Evolutionary conservation across 169 alveolate genomes (phyloP).

Genomic region (Plasmodium blacklocki): DNA sequence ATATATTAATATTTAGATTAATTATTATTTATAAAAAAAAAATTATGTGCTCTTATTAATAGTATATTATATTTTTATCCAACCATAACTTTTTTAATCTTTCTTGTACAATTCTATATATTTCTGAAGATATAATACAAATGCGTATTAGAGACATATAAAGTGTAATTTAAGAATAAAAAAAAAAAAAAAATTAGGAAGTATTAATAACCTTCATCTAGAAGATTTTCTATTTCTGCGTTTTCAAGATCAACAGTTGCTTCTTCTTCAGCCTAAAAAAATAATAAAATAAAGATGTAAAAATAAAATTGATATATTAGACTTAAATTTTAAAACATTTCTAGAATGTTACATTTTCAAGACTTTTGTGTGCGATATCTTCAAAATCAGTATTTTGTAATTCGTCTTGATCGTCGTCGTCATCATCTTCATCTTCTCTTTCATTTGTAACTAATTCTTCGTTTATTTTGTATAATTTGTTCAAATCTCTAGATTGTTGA

Average conservation of each 20-base stretch:
- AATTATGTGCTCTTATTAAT: neutral
- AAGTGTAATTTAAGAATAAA: neutral
- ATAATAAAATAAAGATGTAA: neutral
- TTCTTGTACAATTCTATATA: slow-evolving; percentile 61
- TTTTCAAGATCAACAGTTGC: slow-evolving; percentile 74
- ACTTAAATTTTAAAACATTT: neutral
- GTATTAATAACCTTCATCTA: slow-evolving; percentile 49
- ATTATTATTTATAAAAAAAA: too few relatives aligned
- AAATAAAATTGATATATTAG: neutral
- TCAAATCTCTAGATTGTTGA: slow-evolving; percentile 37
- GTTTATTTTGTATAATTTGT: slow-evolving; percentile 34
- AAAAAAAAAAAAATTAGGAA: neutral
- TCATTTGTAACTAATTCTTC: slow-evolving; percentile 61
- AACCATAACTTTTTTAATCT: slow-evolving; percentile 68
- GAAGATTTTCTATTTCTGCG: slow-evolving; percentile 57
- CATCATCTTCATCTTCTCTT: slow-evolving; percentile 65
- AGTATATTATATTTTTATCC: slow-evolving; percentile 1
- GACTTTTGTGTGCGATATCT: slow-evolving; percentile 61
- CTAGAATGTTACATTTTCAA: slow-evolving; percentile 11
- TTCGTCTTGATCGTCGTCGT: slow-evolving; percentile 48
- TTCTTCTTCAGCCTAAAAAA: slow-evolving; percentile 57
- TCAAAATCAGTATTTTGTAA: slow-evolving; percentile 30
- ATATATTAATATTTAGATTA: too few relatives aligned
- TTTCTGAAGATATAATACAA: slow-evolving; percentile 33
- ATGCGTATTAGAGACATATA: neutral